Percentiles rank a stretch among this genome's conserved stretches.
phyloP scores from a whole-genome alignment of 1,284 basidiomycete genomes.

The Mycosarcoma mackinlayi region DNA sequence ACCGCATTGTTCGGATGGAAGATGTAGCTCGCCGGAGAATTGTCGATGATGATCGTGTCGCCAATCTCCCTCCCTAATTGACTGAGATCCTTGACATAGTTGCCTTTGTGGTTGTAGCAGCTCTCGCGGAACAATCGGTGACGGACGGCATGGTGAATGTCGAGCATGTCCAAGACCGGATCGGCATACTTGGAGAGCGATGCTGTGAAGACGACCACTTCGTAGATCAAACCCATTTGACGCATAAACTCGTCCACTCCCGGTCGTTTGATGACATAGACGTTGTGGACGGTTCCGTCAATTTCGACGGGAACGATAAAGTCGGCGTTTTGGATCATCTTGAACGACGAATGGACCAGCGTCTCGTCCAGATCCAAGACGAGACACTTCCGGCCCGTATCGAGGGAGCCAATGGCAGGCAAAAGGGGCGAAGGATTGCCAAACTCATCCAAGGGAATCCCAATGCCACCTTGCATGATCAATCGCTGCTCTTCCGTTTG shows the following conservation, averaged over 20 bases:
- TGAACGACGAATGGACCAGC: constrained; percentile 77
- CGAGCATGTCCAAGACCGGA: constrained; percentile 95
- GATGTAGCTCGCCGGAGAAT: constrained; percentile 97
- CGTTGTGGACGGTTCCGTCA: constrained; percentile 96
- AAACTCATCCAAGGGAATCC: constrained; percentile 85
- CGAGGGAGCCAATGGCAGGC: constrained; percentile 78
- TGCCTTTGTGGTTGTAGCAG: constrained; percentile 98
- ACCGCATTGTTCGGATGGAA: constrained; percentile 99
- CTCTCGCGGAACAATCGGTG: constrained; percentile 97
- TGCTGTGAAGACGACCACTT: constrained; percentile 97
- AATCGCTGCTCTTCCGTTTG: constrained; percentile 83
- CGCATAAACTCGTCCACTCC: constrained; percentile 97
- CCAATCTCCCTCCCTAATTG: constrained; percentile 92
- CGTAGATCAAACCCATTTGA: constrained; percentile 97
- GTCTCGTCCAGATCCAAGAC: constrained; percentile 97
- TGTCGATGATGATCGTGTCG: constrained; percentile 97
- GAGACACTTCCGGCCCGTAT: constrained; percentile 84
- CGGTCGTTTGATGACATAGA: constrained; percentile 98
- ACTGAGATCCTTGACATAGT: constrained; percentile 99
- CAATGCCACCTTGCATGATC: constrained; percentile 82
- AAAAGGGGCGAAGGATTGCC: constrained; percentile 85
- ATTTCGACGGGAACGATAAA: constrained; percentile 99
- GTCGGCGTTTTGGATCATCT: constrained; percentile 75
- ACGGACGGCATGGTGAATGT: constrained; percentile 89
- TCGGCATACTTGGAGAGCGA: constrained; percentile 99